Base-by-base conservation (phyloP, 73 alveolate species). In the Symbiodinium pilosum region DNA sequence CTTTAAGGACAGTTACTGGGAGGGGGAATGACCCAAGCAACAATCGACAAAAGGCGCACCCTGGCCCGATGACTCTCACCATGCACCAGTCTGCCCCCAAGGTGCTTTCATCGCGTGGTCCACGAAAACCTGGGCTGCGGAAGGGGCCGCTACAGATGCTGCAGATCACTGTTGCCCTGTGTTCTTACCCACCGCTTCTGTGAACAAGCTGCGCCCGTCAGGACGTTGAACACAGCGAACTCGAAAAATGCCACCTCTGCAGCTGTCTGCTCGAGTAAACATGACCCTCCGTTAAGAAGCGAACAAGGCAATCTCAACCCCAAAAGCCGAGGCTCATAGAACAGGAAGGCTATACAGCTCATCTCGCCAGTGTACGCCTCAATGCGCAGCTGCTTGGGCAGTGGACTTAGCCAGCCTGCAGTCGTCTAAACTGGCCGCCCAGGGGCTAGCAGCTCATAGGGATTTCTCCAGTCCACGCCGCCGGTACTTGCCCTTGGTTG, bases 381-480 rank as follows among this genome's bases (percentile, higher is more conserved):
- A n/a, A n/a, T n/a, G n/a, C n/a, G n/a, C n/a, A n/a, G n/a, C n/a
- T 11, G 73, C 56, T 21, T 4, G 32, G 88, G 43, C 30, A n/a
- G 81, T 5, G 38, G 81, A 64, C 12, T 20, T 38, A 26, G 9
- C 39, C 7, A 26, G 20, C 12, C 73, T 54, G 20, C 34, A 54
- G 73, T 24, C 26, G 2, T 54, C 73, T 54, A n/a, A 54, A 54
- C n/a, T n/a, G n/a, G n/a, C n/a, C n/a, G n/a, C n/a, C n/a, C n/a
- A 41, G 95, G 34, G 32, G 39, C 95, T 20, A 91, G 41, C 40
- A 91, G 77, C 77, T 91, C 97, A 69, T 91, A 91, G 54, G 97
- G 97, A 42, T 68, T 86, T 43, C 97, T 64, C 97, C 97, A 91
- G 54, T 91, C 97, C 52, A 91, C 97, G 6, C 97, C 97, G 32